Conservation (phyloP, 306 rosid species). For the Lathyrus sativus region DNA sequence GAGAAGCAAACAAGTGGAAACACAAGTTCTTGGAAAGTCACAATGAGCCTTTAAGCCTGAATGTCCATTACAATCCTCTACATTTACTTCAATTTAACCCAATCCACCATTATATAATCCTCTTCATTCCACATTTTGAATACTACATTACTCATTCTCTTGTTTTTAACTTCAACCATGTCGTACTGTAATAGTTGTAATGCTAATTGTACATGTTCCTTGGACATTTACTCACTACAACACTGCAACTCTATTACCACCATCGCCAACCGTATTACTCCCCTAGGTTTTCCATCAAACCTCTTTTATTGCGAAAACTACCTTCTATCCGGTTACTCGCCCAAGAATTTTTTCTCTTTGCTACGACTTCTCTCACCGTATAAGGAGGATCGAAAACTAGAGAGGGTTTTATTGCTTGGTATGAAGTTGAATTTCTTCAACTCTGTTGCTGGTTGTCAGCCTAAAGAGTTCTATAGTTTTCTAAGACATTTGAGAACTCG, state of each 20-base stretch:
- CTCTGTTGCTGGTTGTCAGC: not conserved
- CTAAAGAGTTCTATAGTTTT: not conserved
- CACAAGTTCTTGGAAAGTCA: too few relatives aligned
- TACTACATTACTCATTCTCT: too few relatives aligned
- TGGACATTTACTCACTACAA: too few relatives aligned
- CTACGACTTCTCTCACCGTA: not conserved
- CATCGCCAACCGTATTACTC: not conserved
- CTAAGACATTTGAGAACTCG: not conserved
- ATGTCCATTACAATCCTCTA: too few relatives aligned
- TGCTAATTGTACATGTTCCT: too few relatives aligned
- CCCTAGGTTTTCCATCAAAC: not conserved
- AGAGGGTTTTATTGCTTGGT: not conserved
- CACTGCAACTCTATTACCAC: not conserved
- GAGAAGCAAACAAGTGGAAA: too few relatives aligned
- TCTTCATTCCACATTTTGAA: too few relatives aligned
- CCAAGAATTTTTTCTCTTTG: not conserved
- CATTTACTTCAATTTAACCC: too few relatives aligned
- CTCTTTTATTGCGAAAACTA: not conserved
- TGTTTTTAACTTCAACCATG: too few relatives aligned
- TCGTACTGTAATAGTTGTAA: too few relatives aligned
- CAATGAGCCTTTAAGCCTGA: too few relatives aligned
- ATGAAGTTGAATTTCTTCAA: not conserved
- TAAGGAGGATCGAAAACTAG: not conserved
- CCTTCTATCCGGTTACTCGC: not conserved
- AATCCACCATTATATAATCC: too few relatives aligned